Evolutionary conservation across 192 early-diverging fungal genomes (phyloP), one percentile per base, ranked within the genome.

Genomic region (Lunasporangiospora selenospora): DNA sequence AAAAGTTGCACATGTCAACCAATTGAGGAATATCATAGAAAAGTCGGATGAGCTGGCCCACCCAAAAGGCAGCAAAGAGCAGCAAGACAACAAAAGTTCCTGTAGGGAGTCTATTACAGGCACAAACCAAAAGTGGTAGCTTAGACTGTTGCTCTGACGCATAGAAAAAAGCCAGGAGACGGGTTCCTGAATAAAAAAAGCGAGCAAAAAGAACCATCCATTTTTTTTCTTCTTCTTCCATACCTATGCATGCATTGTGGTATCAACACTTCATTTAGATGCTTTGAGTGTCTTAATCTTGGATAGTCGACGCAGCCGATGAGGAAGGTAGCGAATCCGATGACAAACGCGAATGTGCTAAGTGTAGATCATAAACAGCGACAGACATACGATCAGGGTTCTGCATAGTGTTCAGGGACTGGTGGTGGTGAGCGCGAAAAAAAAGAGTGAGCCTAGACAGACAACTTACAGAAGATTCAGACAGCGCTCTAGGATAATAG

Each of bases 301-400:
- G 90, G 83, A 67, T 96, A 93, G 76, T 98, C 90, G 30, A 99
- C 84, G 79, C 98, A 98, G 18, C 89, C 87, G 56, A 92, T 77
- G 16, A 97, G 79, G 78, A 98, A 99, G 0, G 89, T 92, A 23
- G 93, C 88, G 65, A 99, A 94, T 44, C 65, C 70, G 21, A 98
- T 87, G 21, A 96, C 90, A 79, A 99, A 97, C 6, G 85, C 92
- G 43, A 95, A 81, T 15, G 88, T 92, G 16, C 92, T 94, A 76
- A 37, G 40, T 75, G 13, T 27, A 37, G 37, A 10, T 26, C 42
- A 33, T 31, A 15, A 51, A 39, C 23, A n/a, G n/a, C n/a, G n/a
- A n/a, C n/a, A n/a, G n/a, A n/a, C n/a, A n/a, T n/a, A n/a, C n/a
- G n/a, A n/a, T n/a, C n/a, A n/a, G n/a, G n/a, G n/a, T n/a, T n/a